phyloP scores from a whole-genome alignment of 2,329 filamentous ascomycete species.

The Pyrenochaeta sp. region DNA sequence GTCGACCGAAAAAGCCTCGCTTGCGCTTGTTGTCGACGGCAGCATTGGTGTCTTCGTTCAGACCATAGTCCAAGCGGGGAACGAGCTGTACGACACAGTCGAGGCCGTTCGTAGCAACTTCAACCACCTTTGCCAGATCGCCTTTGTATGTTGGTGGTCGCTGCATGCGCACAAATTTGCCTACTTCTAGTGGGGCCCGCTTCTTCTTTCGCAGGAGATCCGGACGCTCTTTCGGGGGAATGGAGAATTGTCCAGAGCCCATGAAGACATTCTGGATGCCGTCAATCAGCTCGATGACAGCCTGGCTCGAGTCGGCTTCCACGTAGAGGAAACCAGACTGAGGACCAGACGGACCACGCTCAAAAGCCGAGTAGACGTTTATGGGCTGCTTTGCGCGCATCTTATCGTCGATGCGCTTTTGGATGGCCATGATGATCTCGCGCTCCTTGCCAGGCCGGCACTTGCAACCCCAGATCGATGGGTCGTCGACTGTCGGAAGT shows the following conservation, averaged over 20 bases:
- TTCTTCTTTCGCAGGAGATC: slow-evolving; percentile 92
- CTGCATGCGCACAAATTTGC: slow-evolving; percentile 90
- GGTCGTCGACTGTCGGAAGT: slow-evolving; percentile 92
- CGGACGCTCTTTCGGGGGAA: slow-evolving; percentile 97
- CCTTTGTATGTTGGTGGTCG: slow-evolving; percentile 82
- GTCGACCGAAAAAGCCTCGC: slow-evolving; percentile 61
- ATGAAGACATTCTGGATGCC: slow-evolving; percentile 91
- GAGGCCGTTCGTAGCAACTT: slow-evolving; percentile 91
- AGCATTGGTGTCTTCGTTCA: slow-evolving; percentile 78
- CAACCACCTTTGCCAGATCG: slow-evolving; percentile 90
- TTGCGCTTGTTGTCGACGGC: slow-evolving; percentile 74
- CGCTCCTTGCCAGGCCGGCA: slow-evolving; percentile 96
- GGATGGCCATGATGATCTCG: slow-evolving; percentile 86
- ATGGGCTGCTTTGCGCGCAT: slow-evolving; percentile 79
- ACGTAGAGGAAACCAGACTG: slow-evolving; percentile 98
- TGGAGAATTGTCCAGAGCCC: slow-evolving; percentile 82
- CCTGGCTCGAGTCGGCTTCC: slow-evolving; percentile 85
- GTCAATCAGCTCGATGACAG: slow-evolving; percentile 83
- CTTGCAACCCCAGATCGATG: slow-evolving; percentile 92
- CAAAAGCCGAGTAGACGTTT: slow-evolving; percentile 88
- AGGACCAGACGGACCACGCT: slow-evolving; percentile 74
- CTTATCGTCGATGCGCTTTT: slow-evolving; percentile 86
- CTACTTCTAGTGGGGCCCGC: slow-evolving; percentile 79
- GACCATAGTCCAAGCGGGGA: slow-evolving; percentile 88
- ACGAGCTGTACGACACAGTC: slow-evolving; percentile 88